phyloP scores from a whole-genome alignment of 345 rosid genomes.

The Passiflora organensis region DNA sequence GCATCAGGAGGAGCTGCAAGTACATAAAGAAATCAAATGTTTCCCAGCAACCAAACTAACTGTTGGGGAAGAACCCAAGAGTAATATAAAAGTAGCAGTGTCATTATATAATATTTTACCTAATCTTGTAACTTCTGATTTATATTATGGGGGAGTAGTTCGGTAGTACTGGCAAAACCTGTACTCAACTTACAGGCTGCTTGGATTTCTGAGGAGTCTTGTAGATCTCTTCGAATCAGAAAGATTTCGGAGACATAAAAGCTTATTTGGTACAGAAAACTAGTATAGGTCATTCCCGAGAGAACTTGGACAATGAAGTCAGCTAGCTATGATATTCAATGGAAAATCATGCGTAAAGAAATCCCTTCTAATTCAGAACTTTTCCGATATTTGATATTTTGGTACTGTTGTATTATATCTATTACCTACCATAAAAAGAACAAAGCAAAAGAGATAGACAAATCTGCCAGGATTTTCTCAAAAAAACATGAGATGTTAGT shows the following conservation, averaged over 20 bases:
- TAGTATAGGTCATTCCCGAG: constrained; percentile 18
- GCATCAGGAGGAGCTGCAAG: too few species aligned
- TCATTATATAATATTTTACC: neutral
- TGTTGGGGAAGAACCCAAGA: neutral
- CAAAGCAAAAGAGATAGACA: constrained; percentile 22
- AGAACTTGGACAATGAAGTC: constrained; percentile 17
- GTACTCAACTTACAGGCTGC: neutral
- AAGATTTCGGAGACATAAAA: constrained; percentile 20
- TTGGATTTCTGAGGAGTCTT: constrained; percentile 3
- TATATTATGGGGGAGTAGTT: neutral
- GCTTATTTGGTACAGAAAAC: constrained; percentile 12
- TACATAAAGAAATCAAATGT: too few species aligned
- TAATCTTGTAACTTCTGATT: neutral
- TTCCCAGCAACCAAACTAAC: too few species aligned
- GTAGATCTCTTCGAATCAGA: neutral
- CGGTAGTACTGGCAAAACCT: neutral
- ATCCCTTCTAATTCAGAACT: too few species aligned
- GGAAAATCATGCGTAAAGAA: constrained; percentile 13
- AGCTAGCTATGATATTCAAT: constrained; percentile 13
- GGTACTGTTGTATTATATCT: too few species aligned
- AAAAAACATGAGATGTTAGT: too few species aligned
- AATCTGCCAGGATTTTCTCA: neutral
- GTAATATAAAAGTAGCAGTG: neutral
- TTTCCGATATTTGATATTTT: too few species aligned
- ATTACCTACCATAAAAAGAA: constrained; percentile 17